Evolutionary conservation across 179 eudicot species (phyloP).

Genomic region (Dionaea muscipula): DNA sequence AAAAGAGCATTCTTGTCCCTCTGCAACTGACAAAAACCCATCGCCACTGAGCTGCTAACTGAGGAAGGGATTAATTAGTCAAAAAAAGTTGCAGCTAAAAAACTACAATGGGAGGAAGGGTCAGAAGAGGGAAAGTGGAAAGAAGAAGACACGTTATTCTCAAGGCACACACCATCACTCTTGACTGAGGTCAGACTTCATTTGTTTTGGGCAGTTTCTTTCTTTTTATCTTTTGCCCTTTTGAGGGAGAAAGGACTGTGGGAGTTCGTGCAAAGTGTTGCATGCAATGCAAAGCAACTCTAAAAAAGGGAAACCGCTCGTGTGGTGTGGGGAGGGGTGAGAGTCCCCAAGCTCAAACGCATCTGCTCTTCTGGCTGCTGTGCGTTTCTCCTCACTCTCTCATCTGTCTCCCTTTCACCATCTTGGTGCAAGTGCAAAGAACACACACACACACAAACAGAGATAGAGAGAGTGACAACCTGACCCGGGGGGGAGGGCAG

Average conservation of each 20-base stretch:
- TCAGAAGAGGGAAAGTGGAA: background rate
- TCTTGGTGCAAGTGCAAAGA: no score
- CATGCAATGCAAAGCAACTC: slow-evolving; percentile 3
- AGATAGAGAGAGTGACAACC: no score
- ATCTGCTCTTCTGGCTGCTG: background rate
- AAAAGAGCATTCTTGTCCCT: background rate
- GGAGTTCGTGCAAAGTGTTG: background rate
- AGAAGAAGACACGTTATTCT: slow-evolving; percentile 15
- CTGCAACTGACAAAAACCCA: background rate
- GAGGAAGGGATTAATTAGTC: background rate
- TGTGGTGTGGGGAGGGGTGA: slow-evolving; percentile 21
- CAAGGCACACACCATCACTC: background rate
- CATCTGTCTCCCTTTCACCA: no score
- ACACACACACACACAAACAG: no score
- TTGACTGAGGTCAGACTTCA: slow-evolving; percentile 13
- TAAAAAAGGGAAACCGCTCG: slow-evolving; percentile 19
- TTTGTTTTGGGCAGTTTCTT: slow-evolving; percentile 16
- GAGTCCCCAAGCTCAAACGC: slow-evolving; percentile 3
- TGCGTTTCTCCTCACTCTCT: no score
- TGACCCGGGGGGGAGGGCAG: no score
- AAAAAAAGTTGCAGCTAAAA: background rate
- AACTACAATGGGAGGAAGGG: background rate
- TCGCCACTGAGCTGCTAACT: background rate
- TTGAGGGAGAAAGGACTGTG: background rate
- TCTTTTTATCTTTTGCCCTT: background rate